Percentiles rank a stretch among this genome's conserved stretches.
phyloP scores from a whole-genome alignment of 768 basidiomycete genomes.

The Mrakia blollopis region DNA sequence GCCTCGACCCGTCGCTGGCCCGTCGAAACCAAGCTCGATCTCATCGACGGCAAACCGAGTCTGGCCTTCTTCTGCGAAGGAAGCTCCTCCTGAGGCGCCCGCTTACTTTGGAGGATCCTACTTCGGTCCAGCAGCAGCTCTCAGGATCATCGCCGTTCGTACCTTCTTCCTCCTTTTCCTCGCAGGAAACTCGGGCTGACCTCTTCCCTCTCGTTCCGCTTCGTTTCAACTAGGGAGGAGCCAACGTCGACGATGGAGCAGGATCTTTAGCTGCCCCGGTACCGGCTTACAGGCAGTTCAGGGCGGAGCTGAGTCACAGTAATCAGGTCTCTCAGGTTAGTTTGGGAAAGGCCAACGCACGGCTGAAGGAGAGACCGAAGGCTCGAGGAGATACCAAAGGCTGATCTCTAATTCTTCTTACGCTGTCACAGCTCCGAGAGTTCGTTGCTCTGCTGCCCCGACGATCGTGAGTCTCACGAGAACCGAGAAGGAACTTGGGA shows the following conservation, averaged over 20 bases:
- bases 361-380: not conserved
- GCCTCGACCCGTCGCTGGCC: not conserved
- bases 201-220: not conserved
- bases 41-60: not conserved
- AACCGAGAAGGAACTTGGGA: not conserved
- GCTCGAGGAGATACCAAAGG: no score
- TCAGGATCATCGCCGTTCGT: conserved; percentile 3
- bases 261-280: not conserved
- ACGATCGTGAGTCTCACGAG: not conserved
- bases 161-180: not conserved
- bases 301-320: not conserved
- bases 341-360: not conserved
- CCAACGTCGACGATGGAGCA: not conserved
- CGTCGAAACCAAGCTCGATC: not conserved
- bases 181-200: not conserved
- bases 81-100: not conserved
- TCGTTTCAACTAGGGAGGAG: no score
- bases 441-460: conserved; percentile 29
- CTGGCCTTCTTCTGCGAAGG: not conserved
- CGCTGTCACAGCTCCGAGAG: conserved; percentile 24
- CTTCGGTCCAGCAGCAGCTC: conserved; percentile 2
- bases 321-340: not conserved
- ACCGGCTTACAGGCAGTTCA: not conserved
- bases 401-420: conserved; percentile 31
- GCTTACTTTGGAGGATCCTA: not conserved